These are phyloP conservation scores for Aaosphaeria pasadenensis DNA, from an alignment of 2,329 filamentous ascomycete genomes.

Conservation along the genomic window DNA sequence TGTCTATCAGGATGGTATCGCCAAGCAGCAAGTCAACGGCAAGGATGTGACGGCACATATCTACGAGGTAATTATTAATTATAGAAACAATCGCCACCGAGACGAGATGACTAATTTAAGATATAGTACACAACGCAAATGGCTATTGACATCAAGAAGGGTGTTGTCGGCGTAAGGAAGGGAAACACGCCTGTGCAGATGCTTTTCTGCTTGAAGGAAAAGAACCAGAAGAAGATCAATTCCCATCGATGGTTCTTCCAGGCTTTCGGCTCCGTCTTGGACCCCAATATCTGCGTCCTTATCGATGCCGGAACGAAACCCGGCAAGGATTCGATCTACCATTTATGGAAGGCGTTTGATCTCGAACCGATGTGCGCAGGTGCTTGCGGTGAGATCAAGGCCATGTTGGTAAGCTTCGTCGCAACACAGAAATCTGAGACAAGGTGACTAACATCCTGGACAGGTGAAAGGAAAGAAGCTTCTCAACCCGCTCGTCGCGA, in stretches of 20 bases:
- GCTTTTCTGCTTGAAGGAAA: slow-evolving; percentile 97
- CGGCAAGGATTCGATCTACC: slow-evolving; percentile 91
- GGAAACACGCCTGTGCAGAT: slow-evolving; percentile 88
- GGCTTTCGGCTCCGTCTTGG: slow-evolving; percentile 85
- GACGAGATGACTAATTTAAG: slow-evolving; percentile 11
- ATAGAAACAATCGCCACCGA: not conserved
- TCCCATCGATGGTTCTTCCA: slow-evolving; percentile 99
- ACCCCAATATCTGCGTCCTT: slow-evolving; percentile 95
- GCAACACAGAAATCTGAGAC: slow-evolving; percentile 98
- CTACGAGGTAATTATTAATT: slow-evolving; percentile 57
- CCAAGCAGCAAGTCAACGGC: slow-evolving; percentile 94
- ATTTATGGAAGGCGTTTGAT: slow-evolving; percentile 98
- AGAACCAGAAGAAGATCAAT: slow-evolving; percentile 99
- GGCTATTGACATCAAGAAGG: slow-evolving; percentile 84
- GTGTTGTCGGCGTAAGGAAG: slow-evolving; percentile 79
- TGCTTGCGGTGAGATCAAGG: slow-evolving; percentile 98
- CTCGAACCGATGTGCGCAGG: slow-evolving; percentile 96
- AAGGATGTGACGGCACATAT: slow-evolving; percentile 97
- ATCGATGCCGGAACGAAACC: slow-evolving; percentile 95
- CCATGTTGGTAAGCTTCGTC: slow-evolving; percentile 97
- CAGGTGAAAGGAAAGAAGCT: slow-evolving; percentile 85
- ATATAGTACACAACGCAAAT: slow-evolving; percentile 75
- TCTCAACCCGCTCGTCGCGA: slow-evolving; percentile 88
- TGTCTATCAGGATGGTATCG: slow-evolving; percentile 97
- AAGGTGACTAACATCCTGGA: slow-evolving; percentile 99